These are phyloP conservation scores for Sclerotinia sclerotiorum DNA, from an alignment of 2,329 filamentous ascomycete species.

Conservation along the genomic window DNA sequence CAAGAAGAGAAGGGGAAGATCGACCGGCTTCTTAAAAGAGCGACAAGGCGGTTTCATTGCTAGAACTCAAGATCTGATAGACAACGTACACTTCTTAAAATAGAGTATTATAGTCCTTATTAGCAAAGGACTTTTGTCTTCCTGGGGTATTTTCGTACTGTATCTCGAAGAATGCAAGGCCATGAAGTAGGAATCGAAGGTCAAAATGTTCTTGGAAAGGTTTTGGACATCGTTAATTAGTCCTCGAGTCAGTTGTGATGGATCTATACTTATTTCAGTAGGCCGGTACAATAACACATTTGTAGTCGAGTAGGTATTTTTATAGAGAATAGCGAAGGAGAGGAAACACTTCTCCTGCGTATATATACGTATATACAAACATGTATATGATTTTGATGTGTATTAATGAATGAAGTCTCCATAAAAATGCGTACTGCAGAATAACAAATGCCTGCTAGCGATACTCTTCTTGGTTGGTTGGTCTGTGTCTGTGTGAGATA, in stretches of 20 bases:
- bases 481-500: conserved; percentile 4
- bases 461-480: not conserved
- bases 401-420: not conserved
- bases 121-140: not conserved
- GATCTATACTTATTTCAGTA: not conserved
- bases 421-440: not conserved
- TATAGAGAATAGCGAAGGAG: not conserved
- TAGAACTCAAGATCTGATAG: not conserved
- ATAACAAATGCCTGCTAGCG: not conserved
- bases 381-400: not conserved
- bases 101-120: not conserved
- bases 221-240: not conserved
- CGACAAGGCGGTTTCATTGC: not conserved
- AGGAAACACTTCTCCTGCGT: not conserved
- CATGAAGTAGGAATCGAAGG: not conserved
- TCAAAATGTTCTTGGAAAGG: too few relatives aligned
- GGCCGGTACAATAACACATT: too few relatives aligned
- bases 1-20: not conserved
- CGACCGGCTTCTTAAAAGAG: not conserved
- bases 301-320: not conserved
- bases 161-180: not conserved
- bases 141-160: not conserved
- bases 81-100: not conserved
- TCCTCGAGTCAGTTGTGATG: not conserved
- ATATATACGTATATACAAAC: not conserved